Conservation (phyloP, 2,329 filamentous ascomycete genomes). For the Talaromyces sp. region DNA sequence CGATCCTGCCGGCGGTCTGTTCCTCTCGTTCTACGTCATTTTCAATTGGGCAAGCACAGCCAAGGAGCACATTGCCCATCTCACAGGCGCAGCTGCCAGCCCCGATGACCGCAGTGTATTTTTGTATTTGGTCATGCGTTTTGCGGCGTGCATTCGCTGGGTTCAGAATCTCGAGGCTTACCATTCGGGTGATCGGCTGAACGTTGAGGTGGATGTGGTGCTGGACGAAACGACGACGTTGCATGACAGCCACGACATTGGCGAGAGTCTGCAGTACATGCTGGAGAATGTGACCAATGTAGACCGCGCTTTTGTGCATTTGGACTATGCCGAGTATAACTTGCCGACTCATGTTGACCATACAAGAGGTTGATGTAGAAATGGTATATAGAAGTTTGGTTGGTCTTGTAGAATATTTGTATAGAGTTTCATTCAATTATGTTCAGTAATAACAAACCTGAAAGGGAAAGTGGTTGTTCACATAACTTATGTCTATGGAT, state of each 20-base stretch:
- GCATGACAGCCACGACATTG: conserved; percentile 55
- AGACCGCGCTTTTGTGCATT: conserved; percentile 44
- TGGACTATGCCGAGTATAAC: conserved; percentile 43
- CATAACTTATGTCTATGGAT: neutral
- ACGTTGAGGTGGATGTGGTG: conserved; percentile 58
- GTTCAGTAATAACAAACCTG: neutral
- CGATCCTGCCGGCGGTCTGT: conserved; percentile 56
- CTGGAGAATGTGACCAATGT: conserved; percentile 47
- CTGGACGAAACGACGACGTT: conserved; percentile 52
- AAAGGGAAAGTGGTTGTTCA: neutral
- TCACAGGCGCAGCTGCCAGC: conserved; percentile 58
- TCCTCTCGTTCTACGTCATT: conserved; percentile 56
- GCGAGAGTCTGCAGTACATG: conserved; percentile 55
- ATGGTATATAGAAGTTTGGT: neutral
- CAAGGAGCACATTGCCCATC: conserved; percentile 56
- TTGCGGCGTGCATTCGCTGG: conserved; percentile 74
- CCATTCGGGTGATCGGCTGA: conserved; percentile 56
- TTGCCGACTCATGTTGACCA: conserved; percentile 32
- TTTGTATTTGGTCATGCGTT: conserved; percentile 88
- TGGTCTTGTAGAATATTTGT: neutral
- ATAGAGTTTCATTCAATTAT: neutral
- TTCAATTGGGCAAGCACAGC: conserved; percentile 57
- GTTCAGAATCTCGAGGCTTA: conserved; percentile 58
- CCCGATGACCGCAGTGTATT: conserved; percentile 66
- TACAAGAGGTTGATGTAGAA: neutral